phyloP scores from a whole-genome alignment of 192 early-diverging fungal genomes.

The Diversispora eburnea region DNA sequence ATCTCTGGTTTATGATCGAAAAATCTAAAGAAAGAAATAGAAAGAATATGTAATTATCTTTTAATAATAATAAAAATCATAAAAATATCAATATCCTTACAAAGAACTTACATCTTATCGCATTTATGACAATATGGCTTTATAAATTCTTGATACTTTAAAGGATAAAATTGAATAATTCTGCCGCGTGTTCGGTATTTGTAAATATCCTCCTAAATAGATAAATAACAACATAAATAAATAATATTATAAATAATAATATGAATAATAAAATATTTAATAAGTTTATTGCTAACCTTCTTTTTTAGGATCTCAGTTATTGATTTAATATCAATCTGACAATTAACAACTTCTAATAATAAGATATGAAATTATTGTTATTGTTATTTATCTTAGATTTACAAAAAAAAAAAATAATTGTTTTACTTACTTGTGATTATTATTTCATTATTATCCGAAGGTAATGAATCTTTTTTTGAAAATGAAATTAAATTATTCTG shows the following conservation, averaged over 20 bases:
- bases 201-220: neutral
- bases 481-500: no score
- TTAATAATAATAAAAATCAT: neutral
- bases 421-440: no score
- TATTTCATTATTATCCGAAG: no score
- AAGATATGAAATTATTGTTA: no score
- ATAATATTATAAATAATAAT: neutral
- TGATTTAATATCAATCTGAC: no score
- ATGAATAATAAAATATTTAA: neutral
- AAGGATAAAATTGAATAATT: neutral
- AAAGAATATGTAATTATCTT: neutral
- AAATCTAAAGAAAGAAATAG: neutral
- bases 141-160: neutral
- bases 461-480: no score
- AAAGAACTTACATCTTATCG: neutral
- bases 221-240: neutral
- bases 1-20: neutral
- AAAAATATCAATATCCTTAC: neutral
- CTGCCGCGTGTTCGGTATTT: neutral
- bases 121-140: neutral
- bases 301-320: no score
- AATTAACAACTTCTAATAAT: no score
- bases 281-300: neutral
- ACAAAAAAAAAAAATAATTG: no score
- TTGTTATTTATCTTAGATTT: no score